Percentiles rank a stretch among this genome's conserved stretches.
Conservation (phyloP, 345 rosid genomes). For the Camelina laxa region DNA sequence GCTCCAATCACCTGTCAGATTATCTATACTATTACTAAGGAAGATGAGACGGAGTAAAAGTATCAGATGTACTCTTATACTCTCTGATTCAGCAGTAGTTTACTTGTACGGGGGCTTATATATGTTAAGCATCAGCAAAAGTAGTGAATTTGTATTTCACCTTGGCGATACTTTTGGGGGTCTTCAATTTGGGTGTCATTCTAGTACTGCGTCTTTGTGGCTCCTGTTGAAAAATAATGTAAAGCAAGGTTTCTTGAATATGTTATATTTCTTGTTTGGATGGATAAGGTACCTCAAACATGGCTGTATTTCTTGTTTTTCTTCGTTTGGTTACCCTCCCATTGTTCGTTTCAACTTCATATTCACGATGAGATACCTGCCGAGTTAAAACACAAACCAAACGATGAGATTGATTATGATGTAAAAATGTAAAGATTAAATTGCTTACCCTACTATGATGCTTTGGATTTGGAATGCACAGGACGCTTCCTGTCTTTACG, state of each 20-base stretch:
- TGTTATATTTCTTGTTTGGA: neutral
- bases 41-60: neutral
- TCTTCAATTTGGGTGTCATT: constrained; percentile 17
- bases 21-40: neutral
- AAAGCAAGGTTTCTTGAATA: constrained; percentile 6
- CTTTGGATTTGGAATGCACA: constrained; percentile 5
- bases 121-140: constrained; percentile 1
- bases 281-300: constrained; percentile 8
- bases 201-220: constrained; percentile 22
- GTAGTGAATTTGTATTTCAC: constrained; percentile 5
- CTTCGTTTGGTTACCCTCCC: constrained; percentile 9
- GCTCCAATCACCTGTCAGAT: neutral
- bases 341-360: constrained; percentile 9
- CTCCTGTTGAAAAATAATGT: neutral
- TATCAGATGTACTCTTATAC: neutral
- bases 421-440: no score
- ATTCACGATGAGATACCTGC: constrained; percentile 14
- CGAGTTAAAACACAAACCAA: constrained; percentile 2
- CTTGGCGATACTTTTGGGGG: neutral
- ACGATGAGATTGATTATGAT: neutral
- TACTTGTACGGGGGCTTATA: neutral
- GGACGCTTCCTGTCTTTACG: constrained; percentile 11
- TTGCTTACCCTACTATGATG: constrained; percentile 1
- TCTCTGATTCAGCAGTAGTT: neutral
- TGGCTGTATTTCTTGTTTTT: constrained; percentile 10